phyloP scores from a whole-genome alignment of 2,329 filamentous ascomycete genomes.

The Stemphylium vesicarium region DNA sequence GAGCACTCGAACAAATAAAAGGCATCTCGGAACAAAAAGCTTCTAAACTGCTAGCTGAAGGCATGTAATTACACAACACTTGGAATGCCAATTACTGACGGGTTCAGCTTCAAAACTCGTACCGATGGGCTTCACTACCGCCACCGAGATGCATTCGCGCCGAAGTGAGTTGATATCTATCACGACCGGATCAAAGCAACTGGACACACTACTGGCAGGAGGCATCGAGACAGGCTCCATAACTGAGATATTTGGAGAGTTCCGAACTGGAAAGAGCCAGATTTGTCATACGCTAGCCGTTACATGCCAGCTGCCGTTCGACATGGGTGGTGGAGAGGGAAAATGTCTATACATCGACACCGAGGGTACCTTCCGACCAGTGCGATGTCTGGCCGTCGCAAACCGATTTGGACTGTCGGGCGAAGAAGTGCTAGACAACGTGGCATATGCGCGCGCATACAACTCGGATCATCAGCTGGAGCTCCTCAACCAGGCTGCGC shows the following conservation, averaged over 20 bases:
- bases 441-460: slow-evolving; percentile 96
- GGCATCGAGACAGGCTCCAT: slow-evolving; percentile 97
- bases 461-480: slow-evolving; percentile 98
- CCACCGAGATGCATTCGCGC: slow-evolving; percentile 97
- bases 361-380: slow-evolving; percentile 91
- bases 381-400: slow-evolving; percentile 87
- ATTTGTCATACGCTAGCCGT: slow-evolving; percentile 99
- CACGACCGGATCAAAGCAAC: slow-evolving; percentile 95
- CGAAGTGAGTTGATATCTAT: slow-evolving; percentile 97
- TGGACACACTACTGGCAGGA: slow-evolving; percentile 92
- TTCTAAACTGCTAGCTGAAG: slow-evolving; percentile 86
- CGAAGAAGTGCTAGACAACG: slow-evolving; percentile 97
- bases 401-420: slow-evolving; percentile 93
- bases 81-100: slow-evolving; percentile 2
- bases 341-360: slow-evolving; percentile 99
- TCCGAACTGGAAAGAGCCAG: slow-evolving; percentile 97
- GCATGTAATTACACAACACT: slow-evolving; percentile 55
- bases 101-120: slow-evolving; percentile 85
- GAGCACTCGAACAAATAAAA: slow-evolving; percentile 91
- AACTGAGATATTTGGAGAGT: slow-evolving; percentile 97
- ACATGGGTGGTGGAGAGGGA: slow-evolving; percentile 98
- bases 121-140: slow-evolving; percentile 98
- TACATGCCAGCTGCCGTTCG: slow-evolving; percentile 95
- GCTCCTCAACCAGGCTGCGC: slow-evolving; percentile 89
- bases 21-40: slow-evolving; percentile 98